Evolutionary conservation across 805 yeast genomes (phyloP), one percentile per base, ranked within the genome.

Genomic region (Kazachstania psychrophila): DNA sequence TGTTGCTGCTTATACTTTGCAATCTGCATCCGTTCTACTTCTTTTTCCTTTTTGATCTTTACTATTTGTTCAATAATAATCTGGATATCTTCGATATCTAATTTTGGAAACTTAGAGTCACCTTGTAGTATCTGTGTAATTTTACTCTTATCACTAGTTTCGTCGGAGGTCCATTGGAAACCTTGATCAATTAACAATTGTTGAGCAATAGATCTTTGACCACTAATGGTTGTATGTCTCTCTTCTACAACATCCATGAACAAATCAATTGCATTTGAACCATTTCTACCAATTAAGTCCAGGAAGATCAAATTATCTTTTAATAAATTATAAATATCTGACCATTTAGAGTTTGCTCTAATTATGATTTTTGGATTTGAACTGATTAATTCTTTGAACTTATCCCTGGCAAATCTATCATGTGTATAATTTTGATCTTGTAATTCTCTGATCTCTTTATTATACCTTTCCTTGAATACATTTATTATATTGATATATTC

Each of bases 201-300:
- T 34, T 72, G 71, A 1, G 77, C 71, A 28, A 79, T 57, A 35
- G 78, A 84, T 37, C 72, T 72, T 50, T 76, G 74, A 16, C 77
- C 74, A 41, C 69, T 70, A 31, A 82, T 52, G 2, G 66, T 49
- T 37, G 76, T 71, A 23, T 70, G 67, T 47, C 74, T 76, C 38
- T 73, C 78, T 46, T 80, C 87, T 3, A 80, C 68, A 0, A 71
- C 49, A 54, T 87, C 95, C 73, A 84, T 72, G 54, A 80, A 86
- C 28, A 83, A 58, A 44, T 86, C 94, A 28, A 78, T 51, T 1
- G 95, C 80, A 1, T 77, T 69, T 0, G 95, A 85, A 0, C 95
- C 95, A 31, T 72, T 66, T 37, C 87, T 68, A 0, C 94, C 95
- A 39, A 86, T 66, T 25, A 86, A 44, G 16, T 69, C 73, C 12